Evolutionary conservation across 2,329 filamentous ascomycete genomes (phyloP), one percentile per base, ranked within the genome.

Genomic region (Pseudogymnoascus sp.): DNA sequence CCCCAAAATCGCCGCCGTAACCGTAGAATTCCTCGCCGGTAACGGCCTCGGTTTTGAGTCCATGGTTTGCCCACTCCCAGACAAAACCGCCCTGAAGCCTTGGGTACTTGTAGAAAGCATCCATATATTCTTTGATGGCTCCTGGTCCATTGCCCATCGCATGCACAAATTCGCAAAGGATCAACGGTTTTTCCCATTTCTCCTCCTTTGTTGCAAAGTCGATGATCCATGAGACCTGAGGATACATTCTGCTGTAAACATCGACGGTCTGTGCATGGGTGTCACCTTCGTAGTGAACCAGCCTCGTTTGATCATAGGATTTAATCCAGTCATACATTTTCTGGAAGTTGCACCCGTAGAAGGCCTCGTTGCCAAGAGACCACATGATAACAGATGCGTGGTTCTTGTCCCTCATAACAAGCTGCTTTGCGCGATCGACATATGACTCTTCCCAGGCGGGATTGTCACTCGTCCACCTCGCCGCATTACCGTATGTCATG

Each of bases 91-190:
- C 83, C 69, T 85, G 82, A 1, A 85, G 74, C 4, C 76, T 73
- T 2, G 77, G 78, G 64, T 84, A 76, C 33, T 77, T 75, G 65
- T 81, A 80, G 71, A 84, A 85, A 0, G 78, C 76, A 35, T 85
- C 78, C 43, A 87, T 77, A 64, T 90, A 90, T 64, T 89, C 87
- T 62, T 86, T 80, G 11, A 90, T 77, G 52, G 81, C 82, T 0
- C 88, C 88, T 0, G 88, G 88, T 0, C 86, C 87, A 66, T 89
- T 90, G 6, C 88, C 88, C 87, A 90, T 89, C 1, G 88, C 86
- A 67, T 83, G 80, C 0, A 72, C 79, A 59, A 80, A 83, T 64
- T 84, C 81, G 68, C 80, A 83, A 1, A 83, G 77, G 1, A 88
- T 75, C 1, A 88, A 72, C 0, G 84, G 85, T 73, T 87, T 83